Base-by-base conservation (phyloP, 1,284 basidiomycete species). In the Volvariella volvacea region DNA sequence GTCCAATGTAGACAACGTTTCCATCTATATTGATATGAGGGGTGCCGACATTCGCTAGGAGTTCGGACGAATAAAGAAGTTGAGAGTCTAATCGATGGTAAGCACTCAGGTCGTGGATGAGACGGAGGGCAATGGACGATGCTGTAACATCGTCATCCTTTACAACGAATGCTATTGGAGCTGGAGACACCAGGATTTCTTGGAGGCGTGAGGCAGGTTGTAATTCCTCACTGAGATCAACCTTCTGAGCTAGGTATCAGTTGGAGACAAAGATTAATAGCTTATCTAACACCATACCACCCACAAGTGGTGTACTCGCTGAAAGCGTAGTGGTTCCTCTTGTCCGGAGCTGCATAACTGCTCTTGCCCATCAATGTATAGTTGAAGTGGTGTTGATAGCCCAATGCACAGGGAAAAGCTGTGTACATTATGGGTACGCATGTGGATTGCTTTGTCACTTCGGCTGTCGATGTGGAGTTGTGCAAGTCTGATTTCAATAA, bases 81-180 rank as follows among this genome's bases (percentile, higher is more conserved):
- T 77, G 73, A 0, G 72, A 59, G 50, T 89, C 87, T 19, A 92
- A 61, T 47, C 77, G 73, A 55, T 88, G 83, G 61, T 86, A 89
- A 0, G 78, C 58, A 36, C 78, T 64, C 10, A 92, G 64, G 48
- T 80, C 76, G 54, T 89, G 78, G 2, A 82, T 78, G 39, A 92
- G 65, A 2, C 88, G 71, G 3, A 71, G 57, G 1, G 86, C 88
- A 4, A 80, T 55, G 1, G 71, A 73, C 1, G 70, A 48, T 69
- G 65, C 4, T 64, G 59, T 4, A 54, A 45, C 2, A 58, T 47
- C 3, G 45, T 39, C 4, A 55, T 48, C n/a, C 65, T 60, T 0
- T 78, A 82, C 60, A 44, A 90, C 69, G 30, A 92, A 61, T 1
- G 62, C 64, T 34, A 90, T 54, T 0, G 79, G 73, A 0, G 62